Conservation (phyloP, 306 rosid genomes). For the Cucumis hystrix region DNA sequence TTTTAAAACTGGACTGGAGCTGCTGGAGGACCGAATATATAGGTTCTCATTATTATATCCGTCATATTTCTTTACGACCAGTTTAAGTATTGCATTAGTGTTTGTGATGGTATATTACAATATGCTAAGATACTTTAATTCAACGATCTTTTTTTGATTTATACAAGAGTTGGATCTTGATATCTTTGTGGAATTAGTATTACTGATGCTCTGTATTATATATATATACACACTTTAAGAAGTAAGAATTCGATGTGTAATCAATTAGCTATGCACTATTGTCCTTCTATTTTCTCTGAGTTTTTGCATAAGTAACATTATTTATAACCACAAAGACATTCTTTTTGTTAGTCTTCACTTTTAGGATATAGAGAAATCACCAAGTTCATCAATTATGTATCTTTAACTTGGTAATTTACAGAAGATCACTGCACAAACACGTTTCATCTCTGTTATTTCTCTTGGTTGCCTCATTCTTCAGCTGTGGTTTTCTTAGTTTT, state of each 20-base stretch:
- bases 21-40: constrained; percentile 83
- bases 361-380: neutral
- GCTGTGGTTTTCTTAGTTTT: neutral
- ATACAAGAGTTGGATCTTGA: neutral
- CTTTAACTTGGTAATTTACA: neutral
- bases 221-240: neutral
- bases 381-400: neutral
- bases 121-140: neutral
- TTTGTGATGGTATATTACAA: neutral
- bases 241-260: neutral
- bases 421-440: neutral
- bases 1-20: constrained; percentile 78
- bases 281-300: neutral
- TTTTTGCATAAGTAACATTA: neutral
- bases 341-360: neutral
- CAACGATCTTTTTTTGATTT: neutral
- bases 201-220: neutral
- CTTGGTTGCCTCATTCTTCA: neutral
- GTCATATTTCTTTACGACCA: constrained; percentile 1
- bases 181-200: neutral
- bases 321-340: neutral
- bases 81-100: neutral
- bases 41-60: constrained; percentile 30
- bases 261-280: neutral
- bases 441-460: neutral